Evolutionary conservation across 2,329 filamentous ascomycete species (phyloP), one percentile per base, ranked within the genome.

Genomic region (Allantophomopsis cytisporea): DNA sequence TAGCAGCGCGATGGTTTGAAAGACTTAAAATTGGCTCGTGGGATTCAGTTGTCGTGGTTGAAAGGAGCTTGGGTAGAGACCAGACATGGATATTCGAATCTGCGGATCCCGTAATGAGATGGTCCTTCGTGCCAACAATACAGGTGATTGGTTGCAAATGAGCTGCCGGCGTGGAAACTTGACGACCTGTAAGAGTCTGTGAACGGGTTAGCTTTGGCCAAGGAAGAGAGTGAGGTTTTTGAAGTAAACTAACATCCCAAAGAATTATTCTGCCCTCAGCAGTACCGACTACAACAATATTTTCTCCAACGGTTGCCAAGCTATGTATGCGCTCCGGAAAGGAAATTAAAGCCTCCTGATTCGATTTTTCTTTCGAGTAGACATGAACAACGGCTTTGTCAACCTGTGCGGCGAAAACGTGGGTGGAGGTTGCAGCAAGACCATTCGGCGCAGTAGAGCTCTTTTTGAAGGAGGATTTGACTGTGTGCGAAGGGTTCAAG

Each of bases 81-180:
- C 91, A 98, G 43, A 96, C 80, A 59, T 94, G 85, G 45, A 95
- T 71, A 57, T 85, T 94, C 38, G 87, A 83, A 63, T 98, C 91
- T 49, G 80, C 73, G 2, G 84, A 89, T 32, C 80, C 85, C 1
- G 83, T 84, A 38, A 91, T 67, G 38, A 91, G 60, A 59, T 86
- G 80, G 50, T 76, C 76, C 36, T 76, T 80, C 33, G 79, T 82
- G 10, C 78, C 72, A 31, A 74, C 77, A 40, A 96, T 65, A 54
- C 77, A 80, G 17, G 83, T 87, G 20, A 96, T 76, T 15, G 78
- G 69, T 58, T 89, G 85, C 16, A 93, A 73, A 62, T 93, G 85
- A 46, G 81, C 77, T 40, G 83, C 75, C 13, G 80, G 75, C 7
- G 84, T 88, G 6, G 80, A 80, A 38, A 88, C 68, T 54, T 83